Evolutionary conservation across 345 rosid genomes (phyloP), one percentile per base, ranked within the genome.

Genomic region (Anastatica hierochuntica): DNA sequence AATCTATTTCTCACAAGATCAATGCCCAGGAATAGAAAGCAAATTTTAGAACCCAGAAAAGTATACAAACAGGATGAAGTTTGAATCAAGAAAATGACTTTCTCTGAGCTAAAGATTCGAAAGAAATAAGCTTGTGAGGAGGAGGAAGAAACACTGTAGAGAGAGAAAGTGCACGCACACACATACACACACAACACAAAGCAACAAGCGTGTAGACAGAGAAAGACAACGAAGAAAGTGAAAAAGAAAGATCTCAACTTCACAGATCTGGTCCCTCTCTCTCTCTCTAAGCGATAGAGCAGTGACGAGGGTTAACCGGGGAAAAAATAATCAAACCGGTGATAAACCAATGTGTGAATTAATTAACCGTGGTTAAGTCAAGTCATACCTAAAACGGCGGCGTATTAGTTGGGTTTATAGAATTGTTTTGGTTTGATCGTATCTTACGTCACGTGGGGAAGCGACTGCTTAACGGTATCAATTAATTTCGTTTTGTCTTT

Each of bases 181-280:
- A 38, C 53, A 62, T n/a, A 31, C 35, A 56, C 13, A 38, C 53
- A 62, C 67, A 36, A 49, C 49, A 39, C 69, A 56, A 2, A 5
- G 5, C 2, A 5, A 21, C 2, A 5, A 66, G 71, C 58, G 64
- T 58, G 48, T 57, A 27, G 64, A 50, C 48, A 67, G 56, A 59
- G 56, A 66, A 36, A 52, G 71, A 59, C 60, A 66, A 66, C 53
- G 64, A 67, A 18, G 60, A 51, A 58, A 66, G 64, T 52, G 55
- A 23, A 66, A n/a, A 66, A 42, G 56, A 59, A 67, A 67, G 66
- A 67, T 67, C 44, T 26, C 2, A 52, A 60, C 61, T 45, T 59
- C 66, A 23, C 65, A 59, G 65, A 66, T 66, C 65, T 51, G 59
- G 59, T 36, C 52, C 26, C 31, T 27, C 61, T 37, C 63, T 38